A percentile compares a stretch with the other conserved stretches of the same genome.
phyloP scores from a whole-genome alignment of 371 early-diverging fungal species.

The Mucor racemosus region DNA sequence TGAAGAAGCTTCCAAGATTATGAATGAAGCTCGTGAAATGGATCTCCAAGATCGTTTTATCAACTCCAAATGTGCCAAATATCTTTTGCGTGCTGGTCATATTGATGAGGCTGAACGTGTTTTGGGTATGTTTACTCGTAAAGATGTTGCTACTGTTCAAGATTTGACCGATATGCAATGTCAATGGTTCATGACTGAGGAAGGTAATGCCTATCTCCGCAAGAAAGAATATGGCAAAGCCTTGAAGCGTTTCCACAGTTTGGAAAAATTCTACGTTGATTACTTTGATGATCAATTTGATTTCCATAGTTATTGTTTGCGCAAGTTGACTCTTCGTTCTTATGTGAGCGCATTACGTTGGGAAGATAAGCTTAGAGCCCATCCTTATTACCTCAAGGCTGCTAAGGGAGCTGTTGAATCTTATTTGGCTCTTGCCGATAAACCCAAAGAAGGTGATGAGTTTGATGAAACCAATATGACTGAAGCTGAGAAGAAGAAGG shows the following conservation, averaged over 20 bases:
- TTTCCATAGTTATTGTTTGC: slow-evolving; percentile 93
- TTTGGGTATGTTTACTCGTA: slow-evolving; percentile 80
- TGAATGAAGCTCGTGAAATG: slow-evolving; percentile 88
- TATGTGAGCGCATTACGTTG: slow-evolving; percentile 81
- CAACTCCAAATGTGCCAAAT: slow-evolving; percentile 95
- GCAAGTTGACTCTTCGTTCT: slow-evolving; percentile 87
- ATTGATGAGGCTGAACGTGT: slow-evolving; percentile 85
- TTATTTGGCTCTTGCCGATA: slow-evolving; percentile 75
- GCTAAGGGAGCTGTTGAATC: slow-evolving; percentile 76
- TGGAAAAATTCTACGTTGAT: slow-evolving; percentile 82
- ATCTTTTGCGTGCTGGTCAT: slow-evolving; percentile 85
- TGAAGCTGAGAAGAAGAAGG: slow-evolving; percentile 68
- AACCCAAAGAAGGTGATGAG: slow-evolving; percentile 45
- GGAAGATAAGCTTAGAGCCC: slow-evolving; percentile 76
- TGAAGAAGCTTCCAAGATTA: slow-evolving; percentile 65
- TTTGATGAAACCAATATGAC: slow-evolving; percentile 60
- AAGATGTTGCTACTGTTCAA: slow-evolving; percentile 77
- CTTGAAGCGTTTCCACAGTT: slow-evolving; percentile 84
- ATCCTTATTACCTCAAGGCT: slow-evolving; percentile 77
- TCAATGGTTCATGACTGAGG: slow-evolving; percentile 85
- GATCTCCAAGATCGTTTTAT: slow-evolving; percentile 95
- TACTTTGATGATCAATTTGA: slow-evolving; percentile 95
- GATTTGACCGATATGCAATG: slow-evolving; percentile 93
- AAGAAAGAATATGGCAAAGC: slow-evolving; percentile 79
- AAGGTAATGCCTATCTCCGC: slow-evolving; percentile 72